phyloP scores from a whole-genome alignment of 345 rosid species.

The Leavenworthia alabamica region DNA sequence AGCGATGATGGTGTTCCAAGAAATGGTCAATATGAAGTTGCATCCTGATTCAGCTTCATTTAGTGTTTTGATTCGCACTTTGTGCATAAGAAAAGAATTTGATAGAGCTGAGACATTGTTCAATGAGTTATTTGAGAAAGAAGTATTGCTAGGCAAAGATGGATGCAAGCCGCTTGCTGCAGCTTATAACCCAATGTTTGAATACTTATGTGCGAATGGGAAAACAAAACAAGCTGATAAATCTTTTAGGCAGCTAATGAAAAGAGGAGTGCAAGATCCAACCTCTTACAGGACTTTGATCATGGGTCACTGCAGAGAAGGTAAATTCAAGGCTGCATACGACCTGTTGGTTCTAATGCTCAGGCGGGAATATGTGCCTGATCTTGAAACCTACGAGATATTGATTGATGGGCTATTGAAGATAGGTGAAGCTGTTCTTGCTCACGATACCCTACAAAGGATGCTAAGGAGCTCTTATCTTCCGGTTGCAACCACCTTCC shows the following conservation, averaged over 20 bases:
- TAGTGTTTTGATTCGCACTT: slow-evolving; percentile 57
- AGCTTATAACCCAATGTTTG: slow-evolving; percentile 67
- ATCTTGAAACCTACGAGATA: slow-evolving; percentile 46
- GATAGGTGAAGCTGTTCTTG: slow-evolving; percentile 55
- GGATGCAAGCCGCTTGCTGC: slow-evolving; percentile 70
- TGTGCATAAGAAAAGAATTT: slow-evolving; percentile 54
- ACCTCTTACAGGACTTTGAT: slow-evolving; percentile 58
- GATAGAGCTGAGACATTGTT: slow-evolving; percentile 57
- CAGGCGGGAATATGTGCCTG: slow-evolving; percentile 59
- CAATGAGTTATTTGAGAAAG: slow-evolving; percentile 47
- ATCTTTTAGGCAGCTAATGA: slow-evolving; percentile 75
- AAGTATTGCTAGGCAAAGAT: slow-evolving; percentile 37
- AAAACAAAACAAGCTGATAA: slow-evolving; percentile 61
- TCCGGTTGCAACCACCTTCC: slow-evolving; percentile 54
- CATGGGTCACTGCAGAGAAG: slow-evolving; percentile 70
- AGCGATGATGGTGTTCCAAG: slow-evolving; percentile 48
- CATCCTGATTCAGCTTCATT: slow-evolving; percentile 74
- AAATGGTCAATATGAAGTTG: slow-evolving; percentile 43
- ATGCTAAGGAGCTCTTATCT: slow-evolving; percentile 68
- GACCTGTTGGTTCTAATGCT: slow-evolving; percentile 68
- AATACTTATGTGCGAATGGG: slow-evolving; percentile 61
- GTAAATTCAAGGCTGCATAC: slow-evolving; percentile 47
- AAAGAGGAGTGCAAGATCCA: slow-evolving; percentile 77
- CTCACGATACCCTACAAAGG: slow-evolving; percentile 48
- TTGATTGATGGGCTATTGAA: slow-evolving; percentile 56